Conservation (phyloP, 768 basidiomycete genomes). For the Tricholomella constricta region DNA sequence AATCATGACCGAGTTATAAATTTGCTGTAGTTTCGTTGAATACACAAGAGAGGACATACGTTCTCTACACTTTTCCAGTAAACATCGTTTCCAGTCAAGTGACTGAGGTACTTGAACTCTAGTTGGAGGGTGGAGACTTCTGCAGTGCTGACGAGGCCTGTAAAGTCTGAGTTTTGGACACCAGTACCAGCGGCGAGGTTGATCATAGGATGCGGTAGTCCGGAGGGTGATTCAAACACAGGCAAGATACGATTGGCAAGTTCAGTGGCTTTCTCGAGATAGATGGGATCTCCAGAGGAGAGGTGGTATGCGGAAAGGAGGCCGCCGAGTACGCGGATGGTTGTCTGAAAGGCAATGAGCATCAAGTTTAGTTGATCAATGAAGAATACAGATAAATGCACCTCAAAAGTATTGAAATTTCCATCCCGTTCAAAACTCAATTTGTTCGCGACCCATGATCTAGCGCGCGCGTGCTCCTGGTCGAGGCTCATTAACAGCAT, state of each 20-base stretch:
- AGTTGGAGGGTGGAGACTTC: constrained; percentile 90
- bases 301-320: constrained; percentile 86
- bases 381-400: constrained; percentile 32
- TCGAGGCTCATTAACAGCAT: constrained; percentile 83
- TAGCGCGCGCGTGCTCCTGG: constrained; percentile 76
- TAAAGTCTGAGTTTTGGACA: constrained; percentile 58
- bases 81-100: constrained; percentile 70
- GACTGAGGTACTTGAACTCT: constrained; percentile 86
- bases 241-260: constrained; percentile 86
- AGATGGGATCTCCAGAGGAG: constrained; percentile 65
- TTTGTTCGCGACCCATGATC: constrained; percentile 71
- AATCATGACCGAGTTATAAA: background rate
- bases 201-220: constrained; percentile 78
- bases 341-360: constrained; percentile 55
- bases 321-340: constrained; percentile 90
- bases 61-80: constrained; percentile 85
- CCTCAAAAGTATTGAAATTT: constrained; percentile 89
- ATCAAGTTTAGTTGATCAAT: background rate
- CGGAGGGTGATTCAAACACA: constrained; percentile 78
- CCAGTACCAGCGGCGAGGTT: constrained; percentile 70
- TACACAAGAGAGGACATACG: constrained; percentile 37
- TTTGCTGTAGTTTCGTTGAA: background rate
- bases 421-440: constrained; percentile 79
- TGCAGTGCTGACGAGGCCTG: constrained; percentile 72
- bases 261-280: constrained; percentile 76